A percentile compares a stretch with the other conserved stretches of the same genome.
These are phyloP conservation scores for Penicillium sp. DNA, from an alignment of 2,329 filamentous ascomycete species.

Conservation along the genomic window DNA sequence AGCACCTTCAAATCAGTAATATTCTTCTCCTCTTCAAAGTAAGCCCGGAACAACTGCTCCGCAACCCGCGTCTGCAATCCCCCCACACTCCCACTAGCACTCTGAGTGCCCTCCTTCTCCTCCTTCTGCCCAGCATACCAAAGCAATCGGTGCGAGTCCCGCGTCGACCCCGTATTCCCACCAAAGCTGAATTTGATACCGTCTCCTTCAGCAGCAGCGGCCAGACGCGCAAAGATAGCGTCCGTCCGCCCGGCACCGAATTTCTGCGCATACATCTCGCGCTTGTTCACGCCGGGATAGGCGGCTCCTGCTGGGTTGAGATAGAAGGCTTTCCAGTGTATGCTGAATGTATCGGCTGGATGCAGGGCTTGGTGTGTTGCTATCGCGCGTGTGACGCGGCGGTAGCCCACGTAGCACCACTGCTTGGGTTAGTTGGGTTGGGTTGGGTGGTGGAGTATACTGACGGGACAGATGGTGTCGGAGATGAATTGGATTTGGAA, in stretches of 20 bases:
- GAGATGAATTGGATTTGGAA: constrained; percentile 77
- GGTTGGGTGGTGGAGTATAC: constrained; percentile 5
- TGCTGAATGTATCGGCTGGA: constrained; percentile 70
- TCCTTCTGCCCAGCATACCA: constrained; percentile 65
- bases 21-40: constrained; percentile 67
- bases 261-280: constrained; percentile 61
- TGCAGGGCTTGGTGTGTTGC: constrained; percentile 63
- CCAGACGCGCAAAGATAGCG: constrained; percentile 61
- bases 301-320: constrained; percentile 68
- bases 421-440: constrained; percentile 6
- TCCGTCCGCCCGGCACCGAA: constrained; percentile 64
- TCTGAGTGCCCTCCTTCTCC: constrained; percentile 19
- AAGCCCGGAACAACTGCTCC: constrained; percentile 64
- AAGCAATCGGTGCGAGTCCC: constrained; percentile 76
- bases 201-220: constrained; percentile 60
- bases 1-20: constrained; percentile 62
- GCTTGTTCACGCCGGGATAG: constrained; percentile 53
- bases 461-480: constrained; percentile 75
- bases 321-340: constrained; percentile 79
- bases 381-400: constrained; percentile 73
- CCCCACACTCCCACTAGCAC: constrained; percentile 40
- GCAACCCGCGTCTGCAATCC: constrained; percentile 62
- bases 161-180: constrained; percentile 72
- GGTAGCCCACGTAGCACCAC: constrained; percentile 78
- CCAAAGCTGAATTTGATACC: constrained; percentile 74